Evolutionary conservation across 768 basidiomycete species (phyloP).

Genomic region (Mycena amicta): DNA sequence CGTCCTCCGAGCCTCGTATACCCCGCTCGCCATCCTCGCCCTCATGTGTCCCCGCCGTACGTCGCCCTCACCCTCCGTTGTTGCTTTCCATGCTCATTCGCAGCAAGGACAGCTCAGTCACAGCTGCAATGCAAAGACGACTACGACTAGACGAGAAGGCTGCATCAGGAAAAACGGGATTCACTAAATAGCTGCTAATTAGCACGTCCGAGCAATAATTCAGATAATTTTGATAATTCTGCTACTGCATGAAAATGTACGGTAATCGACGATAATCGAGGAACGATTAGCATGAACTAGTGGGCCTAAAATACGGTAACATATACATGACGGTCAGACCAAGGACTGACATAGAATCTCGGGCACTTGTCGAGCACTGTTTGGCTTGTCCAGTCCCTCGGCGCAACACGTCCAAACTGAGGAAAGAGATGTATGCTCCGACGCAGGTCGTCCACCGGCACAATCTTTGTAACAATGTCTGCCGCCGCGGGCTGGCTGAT

Average conservation of each 20-base stretch:
- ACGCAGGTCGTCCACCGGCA: slow-evolving; percentile 19
- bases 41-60: too few species aligned
- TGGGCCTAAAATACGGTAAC: not conserved
- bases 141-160: too few species aligned
- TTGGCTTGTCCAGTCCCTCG: slow-evolving; percentile 26
- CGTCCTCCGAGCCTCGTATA: too few species aligned
- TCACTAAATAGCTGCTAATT: not conserved
- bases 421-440: slow-evolving; percentile 29
- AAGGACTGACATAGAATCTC: slow-evolving; percentile 9
- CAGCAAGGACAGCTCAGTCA: too few species aligned
- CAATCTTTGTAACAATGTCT: slow-evolving; percentile 6
- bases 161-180: slow-evolving; percentile 1
- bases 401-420: slow-evolving; percentile 19
- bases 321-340: slow-evolving; percentile 6
- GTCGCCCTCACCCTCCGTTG: too few species aligned
- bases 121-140: too few species aligned
- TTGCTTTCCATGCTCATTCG: too few species aligned
- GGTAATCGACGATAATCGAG: not conserved
- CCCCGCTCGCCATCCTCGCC: too few species aligned
- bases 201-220: not conserved
- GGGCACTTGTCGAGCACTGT: slow-evolving; percentile 16
- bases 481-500: not conserved
- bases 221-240: not conserved
- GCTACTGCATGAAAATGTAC: not conserved
- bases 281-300: not conserved